Evolutionary conservation across 2,329 filamentous ascomycete genomes (phyloP), one percentile per base, ranked within the genome.

Genomic region (Dactylonectria macrodidyma): DNA sequence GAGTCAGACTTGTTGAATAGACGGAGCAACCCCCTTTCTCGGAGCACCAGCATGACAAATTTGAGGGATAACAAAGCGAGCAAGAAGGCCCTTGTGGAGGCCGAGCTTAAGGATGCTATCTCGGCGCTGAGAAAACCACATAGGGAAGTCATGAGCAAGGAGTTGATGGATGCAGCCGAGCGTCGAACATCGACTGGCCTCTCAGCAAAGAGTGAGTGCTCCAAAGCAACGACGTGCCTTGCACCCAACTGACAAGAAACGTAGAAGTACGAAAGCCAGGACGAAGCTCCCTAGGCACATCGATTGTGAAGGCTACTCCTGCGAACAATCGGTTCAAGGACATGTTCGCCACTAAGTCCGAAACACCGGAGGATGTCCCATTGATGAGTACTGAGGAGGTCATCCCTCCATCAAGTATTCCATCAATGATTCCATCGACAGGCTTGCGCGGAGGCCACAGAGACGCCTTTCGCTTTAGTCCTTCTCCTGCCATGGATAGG

Each of bases 61-160:
- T 79, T 85, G 34, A 85, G 86, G 2, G 88, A 90, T 63, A 78
- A 82, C 1, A 93, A 89, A 79, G 85, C 88, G 36, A 89, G 84
- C 73, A 92, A 89, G 78, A 91, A 92, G 76, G 91, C 90, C 3
- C 81, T 88, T 24, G 86, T 94, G 2, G 90, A 94, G 55, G 89
- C 90, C 33, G 91, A 95, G 75, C 81, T 95, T 38, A 89, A 90
- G 71, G 89, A 93, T 66, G 93, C 93, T 9, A 95, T 96, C 57
- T 88, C 88, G 6, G 88, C 90, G 10, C 79, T 95, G 48, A 91
- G 92, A 78, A 94, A 91, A 79, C 93, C 93, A 1, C 95, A 95
- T 75, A 88, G 93, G 52, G 87, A 89, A 24, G 84, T 92, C 47
- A 92, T 91, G 12, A 90, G 90, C 36, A 91, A 90, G 73, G 87